Percentiles rank a stretch among this genome's conserved stretches.
These are phyloP conservation scores for Phoenix dactylifera DNA, from an alignment of 176 grass and related monocot genomes.

Conservation along the genomic window DNA sequence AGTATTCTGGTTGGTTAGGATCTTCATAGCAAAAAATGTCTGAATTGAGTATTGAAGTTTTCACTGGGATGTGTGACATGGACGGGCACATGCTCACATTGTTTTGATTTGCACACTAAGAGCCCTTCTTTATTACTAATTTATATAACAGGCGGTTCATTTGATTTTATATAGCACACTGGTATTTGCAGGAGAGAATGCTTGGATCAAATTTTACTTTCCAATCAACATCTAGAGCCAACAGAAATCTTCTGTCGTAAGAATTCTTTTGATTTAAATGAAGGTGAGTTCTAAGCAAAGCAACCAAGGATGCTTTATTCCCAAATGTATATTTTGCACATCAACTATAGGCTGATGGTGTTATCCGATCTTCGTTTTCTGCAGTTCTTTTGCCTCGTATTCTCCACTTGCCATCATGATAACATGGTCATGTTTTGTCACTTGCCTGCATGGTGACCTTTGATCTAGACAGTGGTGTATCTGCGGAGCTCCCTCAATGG, in stretches of 20 bases:
- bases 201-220: conserved; percentile 37
- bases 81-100: too few species aligned
- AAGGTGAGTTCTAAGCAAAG: conserved; percentile 34
- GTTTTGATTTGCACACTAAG: too few species aligned
- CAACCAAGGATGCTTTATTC: neutral
- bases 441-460: too few species aligned
- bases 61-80: too few species aligned
- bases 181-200: conserved; percentile 44
- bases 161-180: conserved; percentile 1
- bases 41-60: too few species aligned
- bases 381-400: conserved; percentile 39
- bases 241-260: conserved; percentile 41
- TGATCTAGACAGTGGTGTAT: too few species aligned
- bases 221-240: conserved; percentile 37
- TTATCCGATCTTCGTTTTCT: conserved; percentile 9
- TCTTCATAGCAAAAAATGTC: too few species aligned
- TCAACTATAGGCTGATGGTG: conserved; percentile 20
- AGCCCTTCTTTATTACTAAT: too few species aligned
- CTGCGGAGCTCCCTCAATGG: too few species aligned
- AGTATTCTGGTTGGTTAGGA: too few species aligned
- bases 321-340: conserved; percentile 2
- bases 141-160: too few species aligned
- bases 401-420: conserved; percentile 21
- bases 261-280: conserved; percentile 38
- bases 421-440: conserved; percentile 8